These are phyloP conservation scores for Gardenia jasminoides DNA, from an alignment of 257 asterid species.

Conservation along the genomic window DNA sequence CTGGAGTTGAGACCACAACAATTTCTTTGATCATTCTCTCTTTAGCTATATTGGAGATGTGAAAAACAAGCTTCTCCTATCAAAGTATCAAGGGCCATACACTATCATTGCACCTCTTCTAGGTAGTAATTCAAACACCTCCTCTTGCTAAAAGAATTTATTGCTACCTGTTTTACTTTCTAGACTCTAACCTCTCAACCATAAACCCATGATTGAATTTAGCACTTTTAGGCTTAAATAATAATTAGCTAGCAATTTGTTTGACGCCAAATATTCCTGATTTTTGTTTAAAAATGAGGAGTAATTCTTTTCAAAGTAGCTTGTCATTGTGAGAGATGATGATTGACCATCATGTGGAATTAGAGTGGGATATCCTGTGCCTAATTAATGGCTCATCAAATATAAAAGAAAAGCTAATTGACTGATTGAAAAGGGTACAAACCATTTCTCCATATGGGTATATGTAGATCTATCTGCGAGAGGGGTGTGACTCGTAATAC, in stretches of 20 bases:
- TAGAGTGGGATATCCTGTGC: slow-evolving; percentile 37
- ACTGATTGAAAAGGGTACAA: slow-evolving; percentile 18
- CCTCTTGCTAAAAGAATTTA: slow-evolving; percentile 14
- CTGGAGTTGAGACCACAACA: neutral
- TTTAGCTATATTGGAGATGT: slow-evolving; percentile 29
- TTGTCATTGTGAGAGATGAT: slow-evolving; percentile 34
- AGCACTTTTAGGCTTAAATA: slow-evolving; percentile 32
- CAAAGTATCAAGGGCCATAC: slow-evolving; percentile 25
- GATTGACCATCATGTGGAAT: slow-evolving; percentile 44
- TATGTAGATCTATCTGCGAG: slow-evolving; percentile 2
- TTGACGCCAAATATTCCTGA: slow-evolving; percentile 21
- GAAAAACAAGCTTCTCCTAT: slow-evolving; percentile 39
- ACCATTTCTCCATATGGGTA: slow-evolving; percentile 13
- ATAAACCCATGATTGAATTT: slow-evolving; percentile 29
- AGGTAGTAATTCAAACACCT: slow-evolving; percentile 21
- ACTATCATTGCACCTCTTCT: slow-evolving; percentile 35
- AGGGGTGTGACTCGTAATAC: slow-evolving; percentile 3
- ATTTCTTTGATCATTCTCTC: neutral
- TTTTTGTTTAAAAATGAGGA: slow-evolving; percentile 14
- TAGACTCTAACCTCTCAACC: slow-evolving; percentile 34
- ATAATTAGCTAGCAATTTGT: slow-evolving; percentile 32
- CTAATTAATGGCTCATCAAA: slow-evolving; percentile 30
- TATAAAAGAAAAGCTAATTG: slow-evolving; percentile 13
- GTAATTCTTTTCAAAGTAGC: slow-evolving; percentile 26
- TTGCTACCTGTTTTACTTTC: slow-evolving; percentile 22